phyloP scores from a whole-genome alignment of 805 yeast species.

The Candida boleticola region DNA sequence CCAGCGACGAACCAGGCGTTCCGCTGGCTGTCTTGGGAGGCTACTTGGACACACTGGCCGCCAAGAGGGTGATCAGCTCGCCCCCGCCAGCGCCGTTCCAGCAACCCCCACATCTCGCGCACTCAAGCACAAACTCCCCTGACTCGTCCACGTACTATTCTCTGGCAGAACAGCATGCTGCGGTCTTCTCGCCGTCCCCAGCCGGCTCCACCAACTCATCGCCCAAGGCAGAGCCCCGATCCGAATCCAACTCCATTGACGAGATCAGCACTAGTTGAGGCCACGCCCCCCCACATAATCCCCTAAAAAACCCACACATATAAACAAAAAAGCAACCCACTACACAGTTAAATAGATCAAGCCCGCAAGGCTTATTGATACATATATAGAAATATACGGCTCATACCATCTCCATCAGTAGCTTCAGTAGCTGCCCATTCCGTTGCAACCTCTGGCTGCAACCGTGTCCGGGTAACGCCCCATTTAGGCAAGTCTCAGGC shows the following conservation, averaged over 20 bases:
- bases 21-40: slow-evolving; percentile 14
- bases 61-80: not conserved
- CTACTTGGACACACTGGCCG: slow-evolving; percentile 16
- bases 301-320: no score
- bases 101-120: not conserved
- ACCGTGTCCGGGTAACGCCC: not conserved
- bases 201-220: slow-evolving; percentile 1
- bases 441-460: not conserved
- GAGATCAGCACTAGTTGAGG: no score
- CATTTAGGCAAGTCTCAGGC: no score
- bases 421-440: no score
- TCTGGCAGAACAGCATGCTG: slow-evolving; percentile 1
- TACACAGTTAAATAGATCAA: no score
- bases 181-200: slow-evolving; percentile 14
- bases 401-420: no score
- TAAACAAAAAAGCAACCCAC: no score
- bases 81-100: no score
- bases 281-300: no score
- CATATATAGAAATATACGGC: no score
- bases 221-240: slow-evolving; percentile 8
- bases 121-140: not conserved
- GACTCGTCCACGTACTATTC: not conserved
- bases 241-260: not conserved
- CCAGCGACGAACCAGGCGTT: slow-evolving; percentile 1
- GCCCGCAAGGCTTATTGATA: no score